Conservation (phyloP, 2,329 filamentous ascomycete genomes). For the Cladophialophora psammophila region DNA sequence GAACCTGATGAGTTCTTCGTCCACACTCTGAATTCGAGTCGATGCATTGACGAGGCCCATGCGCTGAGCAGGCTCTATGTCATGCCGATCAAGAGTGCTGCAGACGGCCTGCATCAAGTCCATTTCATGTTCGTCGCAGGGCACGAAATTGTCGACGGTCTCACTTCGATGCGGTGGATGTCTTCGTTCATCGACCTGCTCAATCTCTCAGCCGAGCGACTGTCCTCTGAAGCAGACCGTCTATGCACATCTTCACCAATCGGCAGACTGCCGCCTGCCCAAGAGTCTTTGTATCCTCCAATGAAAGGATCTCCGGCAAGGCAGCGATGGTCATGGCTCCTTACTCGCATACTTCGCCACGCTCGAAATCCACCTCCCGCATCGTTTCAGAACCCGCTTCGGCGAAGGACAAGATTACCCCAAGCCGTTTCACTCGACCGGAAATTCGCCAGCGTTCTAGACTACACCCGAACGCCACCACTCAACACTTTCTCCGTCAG, state of each 20-base stretch:
- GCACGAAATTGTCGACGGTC: slow-evolving; percentile 38
- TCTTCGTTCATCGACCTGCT: slow-evolving; percentile 34
- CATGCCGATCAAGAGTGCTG: slow-evolving; percentile 26
- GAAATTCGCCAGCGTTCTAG: slow-evolving; percentile 29
- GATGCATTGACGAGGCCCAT: slow-evolving; percentile 28
- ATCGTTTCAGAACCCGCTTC: slow-evolving; percentile 38
- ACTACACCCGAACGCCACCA: slow-evolving; percentile 34
- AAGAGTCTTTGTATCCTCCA: slow-evolving; percentile 38
- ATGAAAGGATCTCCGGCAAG: slow-evolving; percentile 29
- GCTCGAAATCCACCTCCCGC: slow-evolving; percentile 31
- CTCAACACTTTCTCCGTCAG: slow-evolving; percentile 31
- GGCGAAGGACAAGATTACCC: slow-evolving; percentile 16
- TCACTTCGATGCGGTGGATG: slow-evolving; percentile 37
- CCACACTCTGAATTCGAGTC: slow-evolving; percentile 36
- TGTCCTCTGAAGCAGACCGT: slow-evolving; percentile 10
- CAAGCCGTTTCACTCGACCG: slow-evolving; percentile 21
- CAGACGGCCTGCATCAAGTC: slow-evolving; percentile 14
- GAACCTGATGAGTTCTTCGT: slow-evolving; percentile 35
- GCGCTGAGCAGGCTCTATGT: slow-evolving; percentile 35
- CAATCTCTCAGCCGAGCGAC: slow-evolving; percentile 22
- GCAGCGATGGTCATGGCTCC: slow-evolving; percentile 37
- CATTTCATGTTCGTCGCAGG: slow-evolving; percentile 33
- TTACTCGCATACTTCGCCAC: slow-evolving; percentile 37
- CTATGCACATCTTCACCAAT: slow-evolving; percentile 19
- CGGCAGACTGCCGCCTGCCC: slow-evolving; percentile 35